These are phyloP conservation scores for Saturnispora silvae DNA, from an alignment of 805 yeast genomes.

Conservation along the genomic window DNA sequence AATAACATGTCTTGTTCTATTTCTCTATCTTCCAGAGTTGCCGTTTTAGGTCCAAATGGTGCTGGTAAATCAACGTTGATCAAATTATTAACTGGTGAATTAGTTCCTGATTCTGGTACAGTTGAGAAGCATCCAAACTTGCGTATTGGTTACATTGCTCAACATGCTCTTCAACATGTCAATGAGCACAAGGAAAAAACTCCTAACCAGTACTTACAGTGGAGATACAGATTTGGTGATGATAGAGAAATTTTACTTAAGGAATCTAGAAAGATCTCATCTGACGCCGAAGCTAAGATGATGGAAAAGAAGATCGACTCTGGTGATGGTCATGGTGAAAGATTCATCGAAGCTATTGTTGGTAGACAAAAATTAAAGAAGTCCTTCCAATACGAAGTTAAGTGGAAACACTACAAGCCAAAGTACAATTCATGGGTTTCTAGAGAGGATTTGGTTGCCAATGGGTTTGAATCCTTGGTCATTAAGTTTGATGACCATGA, in stretches of 20 bases:
- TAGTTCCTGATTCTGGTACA: constrained; percentile 74
- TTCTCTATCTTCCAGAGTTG: constrained; percentile 92
- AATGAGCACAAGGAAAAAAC: constrained; percentile 96
- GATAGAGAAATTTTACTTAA: constrained; percentile 93
- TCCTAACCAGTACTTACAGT: constrained; percentile 93
- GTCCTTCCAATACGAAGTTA: constrained; percentile 91
- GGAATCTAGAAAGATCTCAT: constrained; percentile 82
- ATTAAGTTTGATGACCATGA: constrained; percentile 98
- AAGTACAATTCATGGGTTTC: constrained; percentile 91
- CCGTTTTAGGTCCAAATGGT: constrained; percentile 95
- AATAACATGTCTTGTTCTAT: constrained; percentile 76
- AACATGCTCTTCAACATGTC: constrained; percentile 95
- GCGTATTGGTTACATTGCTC: constrained; percentile 97
- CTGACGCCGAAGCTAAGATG: constrained; percentile 57
- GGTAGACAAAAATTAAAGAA: constrained; percentile 96
- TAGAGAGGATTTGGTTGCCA: constrained; percentile 65
- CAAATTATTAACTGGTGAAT: constrained; percentile 86
- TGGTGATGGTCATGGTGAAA: constrained; percentile 74
- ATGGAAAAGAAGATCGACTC: constrained; percentile 72
- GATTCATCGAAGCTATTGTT: constrained; percentile 86
- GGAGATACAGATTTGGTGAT: constrained; percentile 97
- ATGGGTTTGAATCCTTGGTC: constrained; percentile 83
- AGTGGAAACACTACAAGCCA: constrained; percentile 89
- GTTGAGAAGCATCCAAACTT: constrained; percentile 97
- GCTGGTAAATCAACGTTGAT: constrained; percentile 97